phyloP scores from a whole-genome alignment of 305 asterid genomes.

The Solanum hybrid region DNA sequence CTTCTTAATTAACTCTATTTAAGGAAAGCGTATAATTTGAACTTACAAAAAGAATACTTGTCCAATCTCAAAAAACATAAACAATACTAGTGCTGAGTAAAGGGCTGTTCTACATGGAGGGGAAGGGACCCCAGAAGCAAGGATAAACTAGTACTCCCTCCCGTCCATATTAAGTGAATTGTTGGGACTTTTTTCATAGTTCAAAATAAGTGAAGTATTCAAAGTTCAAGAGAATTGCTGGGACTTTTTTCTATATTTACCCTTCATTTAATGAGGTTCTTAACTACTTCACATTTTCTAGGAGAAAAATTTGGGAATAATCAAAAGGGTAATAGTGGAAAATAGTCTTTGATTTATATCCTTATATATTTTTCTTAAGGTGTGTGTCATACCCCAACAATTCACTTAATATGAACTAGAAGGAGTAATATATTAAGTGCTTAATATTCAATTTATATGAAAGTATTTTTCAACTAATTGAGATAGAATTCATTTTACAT shows the following conservation, averaged over 20 bases:
- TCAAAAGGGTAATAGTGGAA: not conserved
- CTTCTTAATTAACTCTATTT: not conserved
- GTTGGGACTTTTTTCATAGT: not conserved
- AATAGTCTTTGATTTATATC: not conserved
- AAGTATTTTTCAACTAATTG: not conserved
- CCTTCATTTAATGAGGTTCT: not conserved
- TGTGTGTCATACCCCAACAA: not conserved
- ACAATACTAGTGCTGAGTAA: not conserved
- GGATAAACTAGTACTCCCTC: not conserved
- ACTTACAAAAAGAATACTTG: not conserved
- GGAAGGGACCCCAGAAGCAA: not conserved
- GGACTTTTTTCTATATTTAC: not conserved
- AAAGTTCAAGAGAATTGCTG: not conserved
- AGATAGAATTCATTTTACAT: not conserved
- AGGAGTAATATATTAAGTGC: not conserved
- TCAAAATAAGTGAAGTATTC: not conserved
- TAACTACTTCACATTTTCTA: not conserved
- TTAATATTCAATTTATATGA: not conserved
- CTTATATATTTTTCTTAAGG: not conserved
- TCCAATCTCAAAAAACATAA: not conserved
- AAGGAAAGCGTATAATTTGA: not conserved
- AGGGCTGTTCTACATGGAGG: not conserved
- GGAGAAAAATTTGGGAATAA: not conserved
- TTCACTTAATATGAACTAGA: not conserved
- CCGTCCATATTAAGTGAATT: not conserved